These are phyloP conservation scores for Fomes fomentarius DNA, from an alignment of 1,284 basidiomycete species.

Conservation along the genomic window DNA sequence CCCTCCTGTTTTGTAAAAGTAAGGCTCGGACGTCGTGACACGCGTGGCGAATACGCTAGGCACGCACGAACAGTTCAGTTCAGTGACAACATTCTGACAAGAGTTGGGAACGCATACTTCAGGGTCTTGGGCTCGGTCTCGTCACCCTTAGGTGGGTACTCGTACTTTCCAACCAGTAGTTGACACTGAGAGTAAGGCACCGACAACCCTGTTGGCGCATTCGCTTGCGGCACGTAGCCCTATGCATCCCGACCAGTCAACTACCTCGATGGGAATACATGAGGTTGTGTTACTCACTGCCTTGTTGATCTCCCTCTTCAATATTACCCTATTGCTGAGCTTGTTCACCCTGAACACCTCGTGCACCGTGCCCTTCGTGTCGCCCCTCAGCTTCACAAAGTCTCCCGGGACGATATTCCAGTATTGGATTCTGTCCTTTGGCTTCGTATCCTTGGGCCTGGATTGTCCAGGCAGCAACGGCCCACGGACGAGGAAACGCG, in stretches of 20 bases:
- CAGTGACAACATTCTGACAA: no score
- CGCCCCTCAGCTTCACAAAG: slow-evolving; percentile 69
- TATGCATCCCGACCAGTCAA: not conserved
- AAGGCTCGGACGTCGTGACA: slow-evolving; percentile 58
- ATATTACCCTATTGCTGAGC: slow-evolving; percentile 69
- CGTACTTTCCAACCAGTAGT: slow-evolving; percentile 68
- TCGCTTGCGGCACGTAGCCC: slow-evolving; percentile 30
- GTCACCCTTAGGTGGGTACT: slow-evolving; percentile 53
- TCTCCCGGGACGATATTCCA: slow-evolving; percentile 90
- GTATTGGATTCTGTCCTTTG: slow-evolving; percentile 74
- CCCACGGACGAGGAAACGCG: slow-evolving; percentile 41
- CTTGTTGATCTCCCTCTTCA: slow-evolving; percentile 53
- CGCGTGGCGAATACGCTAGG: slow-evolving; percentile 76
- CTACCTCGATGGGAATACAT: not conserved
- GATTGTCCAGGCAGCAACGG: slow-evolving; percentile 35
- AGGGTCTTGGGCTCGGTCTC: slow-evolving; percentile 42
- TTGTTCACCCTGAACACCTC: slow-evolving; percentile 76
- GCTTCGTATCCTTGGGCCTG: slow-evolving; percentile 53
- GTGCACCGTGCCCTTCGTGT: slow-evolving; percentile 57
- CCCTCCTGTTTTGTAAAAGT: slow-evolving; percentile 54
- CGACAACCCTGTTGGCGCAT: slow-evolving; percentile 41
- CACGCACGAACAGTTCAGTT: not conserved
- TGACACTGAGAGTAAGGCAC: slow-evolving; percentile 81
- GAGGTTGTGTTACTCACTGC: slow-evolving; percentile 32
- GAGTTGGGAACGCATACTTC: slow-evolving; percentile 56